Evolutionary conservation across 306 rosid species (phyloP).

Genomic region (Leucaena leucocephala): DNA sequence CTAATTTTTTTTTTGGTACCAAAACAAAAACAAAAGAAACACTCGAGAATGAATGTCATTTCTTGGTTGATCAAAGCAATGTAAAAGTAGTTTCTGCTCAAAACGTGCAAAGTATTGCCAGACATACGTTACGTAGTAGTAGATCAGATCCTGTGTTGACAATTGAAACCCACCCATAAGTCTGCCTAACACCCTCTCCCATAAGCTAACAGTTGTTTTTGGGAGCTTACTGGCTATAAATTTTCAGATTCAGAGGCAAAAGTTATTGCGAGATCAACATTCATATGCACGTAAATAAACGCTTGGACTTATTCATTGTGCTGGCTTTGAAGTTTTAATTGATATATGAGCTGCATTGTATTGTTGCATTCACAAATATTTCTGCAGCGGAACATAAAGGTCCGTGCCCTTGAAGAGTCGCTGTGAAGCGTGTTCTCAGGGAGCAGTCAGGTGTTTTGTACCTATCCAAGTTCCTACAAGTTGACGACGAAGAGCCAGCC

Average conservation of each 20-base stretch:
- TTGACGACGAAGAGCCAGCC: slow-evolving; percentile 38
- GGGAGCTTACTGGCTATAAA: neutral
- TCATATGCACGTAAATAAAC: neutral
- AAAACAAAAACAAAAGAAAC: no score
- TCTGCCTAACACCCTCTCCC: neutral
- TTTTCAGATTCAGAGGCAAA: neutral
- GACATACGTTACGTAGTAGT: neutral
- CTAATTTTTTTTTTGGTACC: no score
- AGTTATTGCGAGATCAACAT: neutral
- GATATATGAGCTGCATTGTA: neutral
- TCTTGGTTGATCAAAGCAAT: no score
- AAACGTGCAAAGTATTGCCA: neutral
- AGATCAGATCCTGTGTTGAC: neutral
- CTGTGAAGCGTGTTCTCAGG: slow-evolving; percentile 28
- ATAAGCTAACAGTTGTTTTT: neutral
- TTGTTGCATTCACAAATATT: slow-evolving; percentile 5
- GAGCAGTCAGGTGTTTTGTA: slow-evolving; percentile 29
- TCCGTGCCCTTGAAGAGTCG: slow-evolving; percentile 42
- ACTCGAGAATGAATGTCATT: no score
- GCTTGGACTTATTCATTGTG: neutral
- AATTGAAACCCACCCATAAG: neutral
- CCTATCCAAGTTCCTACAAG: slow-evolving; percentile 36
- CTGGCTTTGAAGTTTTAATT: neutral
- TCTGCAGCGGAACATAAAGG: slow-evolving; percentile 28
- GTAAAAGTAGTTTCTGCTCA: neutral